A percentile compares a stretch with the other conserved stretches of the same genome.
These are phyloP conservation scores for Lupinus albus DNA, from an alignment of 306 rosid species.

Conservation along the genomic window DNA sequence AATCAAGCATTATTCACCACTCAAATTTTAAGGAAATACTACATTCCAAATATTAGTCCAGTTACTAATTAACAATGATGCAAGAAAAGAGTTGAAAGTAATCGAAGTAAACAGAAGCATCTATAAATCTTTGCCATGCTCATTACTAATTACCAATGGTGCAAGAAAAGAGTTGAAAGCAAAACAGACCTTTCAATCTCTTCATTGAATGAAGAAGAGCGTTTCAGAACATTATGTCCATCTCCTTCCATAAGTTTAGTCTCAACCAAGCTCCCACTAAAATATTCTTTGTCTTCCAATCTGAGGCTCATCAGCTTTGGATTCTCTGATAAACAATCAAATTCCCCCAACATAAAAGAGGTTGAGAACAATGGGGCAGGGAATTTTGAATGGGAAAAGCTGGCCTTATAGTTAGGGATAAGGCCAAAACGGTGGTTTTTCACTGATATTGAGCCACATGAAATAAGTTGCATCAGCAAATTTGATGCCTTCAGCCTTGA, in stretches of 20 bases:
- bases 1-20: conserved; percentile 1
- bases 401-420: conserved; percentile 82
- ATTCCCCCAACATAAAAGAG: conserved; percentile 75
- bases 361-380: conserved; percentile 81
- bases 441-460: conserved; percentile 95
- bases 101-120: conserved; percentile 14
- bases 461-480: conserved; percentile 88
- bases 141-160: conserved; percentile 20
- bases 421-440: conserved; percentile 91
- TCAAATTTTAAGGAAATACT: conserved; percentile 6
- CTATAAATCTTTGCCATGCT: neutral
- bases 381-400: conserved; percentile 77
- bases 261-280: conserved; percentile 94
- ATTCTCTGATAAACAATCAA: conserved; percentile 76
- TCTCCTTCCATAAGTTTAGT: conserved; percentile 68
- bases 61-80: too few relatives aligned
- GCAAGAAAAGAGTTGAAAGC: conserved; percentile 31
- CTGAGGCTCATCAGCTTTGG: conserved; percentile 74
- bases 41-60: conserved; percentile 13
- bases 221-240: conserved; percentile 64
- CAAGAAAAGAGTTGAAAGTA: too few relatives aligned
- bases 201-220: conserved; percentile 87
- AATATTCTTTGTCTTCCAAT: conserved; percentile 91
- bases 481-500: conserved; percentile 77
- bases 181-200: conserved; percentile 78